Base-by-base conservation (phyloP, 805 yeast species). In the Ogataea salicorniae region DNA sequence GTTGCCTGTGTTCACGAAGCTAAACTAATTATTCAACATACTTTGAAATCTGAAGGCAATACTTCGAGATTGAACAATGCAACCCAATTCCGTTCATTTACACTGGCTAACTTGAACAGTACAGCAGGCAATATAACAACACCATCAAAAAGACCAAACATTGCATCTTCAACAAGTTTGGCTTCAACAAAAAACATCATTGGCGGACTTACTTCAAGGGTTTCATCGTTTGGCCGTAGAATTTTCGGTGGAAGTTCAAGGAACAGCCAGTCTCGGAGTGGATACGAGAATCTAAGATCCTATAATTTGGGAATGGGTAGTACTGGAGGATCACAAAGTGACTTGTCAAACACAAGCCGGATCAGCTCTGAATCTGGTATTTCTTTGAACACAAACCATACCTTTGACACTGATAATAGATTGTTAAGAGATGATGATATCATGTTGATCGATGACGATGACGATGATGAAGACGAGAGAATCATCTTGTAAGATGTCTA, bases 331-430 rank as follows among this genome's bases (percentile, higher is more conserved):
- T 26, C 33, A 6, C 6, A 18, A 20, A 35, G 34, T 34, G 31
- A 16, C 15, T n/a, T 18, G 36, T 49, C 47, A 9, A 37, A 31
- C 2, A 34, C 39, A n/a, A 51, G 55, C 26, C 46, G 56, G 29
- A 41, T 45, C 11, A 57, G 61, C 47, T 45, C 55, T n/a, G 61
- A 56, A 16, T 57, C 63, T 5, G 63, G 63, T 2, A 56, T 55
- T 17, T 59, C 63, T 11, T 45, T 59, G 17, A 50, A 37, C 35
- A 58, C 59, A 5, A 56, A 49, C 26, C 52, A 51, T 29, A 49
- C 60, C 1, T 63, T 61, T 41, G 68, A 64, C 41, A 54, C 56
- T 14, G 68, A 64, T 43, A 62, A 62, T 42, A 49, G 58, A 20
- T 42, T 64, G 8, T 45, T 64, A 4, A 50, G 60, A 14, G 68